Base-by-base conservation (phyloP, 2,329 filamentous ascomycete genomes). In the Colletotrichum nymphaeae region DNA sequence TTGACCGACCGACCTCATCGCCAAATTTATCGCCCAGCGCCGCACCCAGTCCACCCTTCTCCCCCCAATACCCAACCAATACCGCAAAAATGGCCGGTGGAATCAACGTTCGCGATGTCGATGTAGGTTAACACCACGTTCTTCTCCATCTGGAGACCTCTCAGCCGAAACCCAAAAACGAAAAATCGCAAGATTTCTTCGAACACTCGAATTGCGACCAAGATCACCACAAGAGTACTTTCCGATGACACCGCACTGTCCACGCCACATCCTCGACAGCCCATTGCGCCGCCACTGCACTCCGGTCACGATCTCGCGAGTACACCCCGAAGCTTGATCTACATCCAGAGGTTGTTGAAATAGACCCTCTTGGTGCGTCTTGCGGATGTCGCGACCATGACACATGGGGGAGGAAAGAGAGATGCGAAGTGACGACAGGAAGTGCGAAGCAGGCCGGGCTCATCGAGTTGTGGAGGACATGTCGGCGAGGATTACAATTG, bases 91-190 rank as follows among this genome's bases (percentile, higher is more conserved):
- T 95, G 94, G 87, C 88, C 84, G 90, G 93, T 86, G 94, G 93
- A 86, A 90, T 94, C 85, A 91, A 88, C 81, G 94, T 96, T 87
- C 93, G 93, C 88, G 94, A 95, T 88, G 93, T 95, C 85, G 93
- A 94, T 90, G 92, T 94, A 92, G 87, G 91, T 91, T 75, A 32
- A 67, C 62, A 81, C 67, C 76, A 74, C 76, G 73, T 76, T 80
- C 53, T 53, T 65, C 35, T 42, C 46, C 52, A 9, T 49, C 55
- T 58, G 52, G 42, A 58, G 32, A 68, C 53, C 35, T 67, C 65
- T 56, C 59, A 42, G 26, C 46, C 62, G n/a, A 37, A 56, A 57
- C n/a, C 30, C 55, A 35, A 63, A 55, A 46, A 56, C 28, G 6
- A 53, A 49, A 49, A 49, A 49, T 22, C 42, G 42, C 42, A 49